Base-by-base conservation (phyloP, 108 stramenopile species). In the Epithemia pelagica region DNA sequence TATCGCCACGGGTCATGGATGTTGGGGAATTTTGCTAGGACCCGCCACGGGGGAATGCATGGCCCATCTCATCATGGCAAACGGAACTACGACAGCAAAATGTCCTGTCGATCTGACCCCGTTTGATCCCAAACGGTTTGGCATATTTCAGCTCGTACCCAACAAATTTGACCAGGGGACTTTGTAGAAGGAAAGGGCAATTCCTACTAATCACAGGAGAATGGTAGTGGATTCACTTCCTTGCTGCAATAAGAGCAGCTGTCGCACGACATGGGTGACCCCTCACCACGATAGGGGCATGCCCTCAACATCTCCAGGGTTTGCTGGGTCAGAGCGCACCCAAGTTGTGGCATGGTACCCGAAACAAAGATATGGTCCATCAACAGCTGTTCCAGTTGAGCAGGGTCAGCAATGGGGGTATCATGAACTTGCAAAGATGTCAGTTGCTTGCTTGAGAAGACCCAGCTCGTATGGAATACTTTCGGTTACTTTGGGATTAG, bases 11-110 rank as follows among this genome's bases (percentile, higher is more conserved):
- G 95, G 92, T 8, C 90, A 94, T 68, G 85, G 82, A 32, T 92
- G 91, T 67, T 95, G 95, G 95, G 92, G 92, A 28, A 96, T 96
- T 26, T 66, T 96, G 0, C 74, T 84, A 75, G 93, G 90, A 1
- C 95, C 95, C 2, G 89, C 84, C 28, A 78, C 88, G 0, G 95
- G 95, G 3, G 68, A 89, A 65, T 30, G 72, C 53, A 89, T 95
- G 81, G 77, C 90, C 25, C 77, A 94, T 62, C 66, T 95, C 37
- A 64, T 95, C 25, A 69, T 72, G 18, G 78, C 88, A 10, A 88
- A 90, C 15, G 52, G 69, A 53, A 69, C 30, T 60, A 46, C 37
- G 10, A 46, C 5, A 5, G n/a, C n/a, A n/a, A n/a, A n/a, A n/a
- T n/a, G n/a, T n/a, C n/a, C n/a, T n/a, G 37, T 46, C 15, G 15